These are phyloP conservation scores for Sclerotiophoma versabilis DNA, from an alignment of 2,329 filamentous ascomycete species.

Conservation along the genomic window DNA sequence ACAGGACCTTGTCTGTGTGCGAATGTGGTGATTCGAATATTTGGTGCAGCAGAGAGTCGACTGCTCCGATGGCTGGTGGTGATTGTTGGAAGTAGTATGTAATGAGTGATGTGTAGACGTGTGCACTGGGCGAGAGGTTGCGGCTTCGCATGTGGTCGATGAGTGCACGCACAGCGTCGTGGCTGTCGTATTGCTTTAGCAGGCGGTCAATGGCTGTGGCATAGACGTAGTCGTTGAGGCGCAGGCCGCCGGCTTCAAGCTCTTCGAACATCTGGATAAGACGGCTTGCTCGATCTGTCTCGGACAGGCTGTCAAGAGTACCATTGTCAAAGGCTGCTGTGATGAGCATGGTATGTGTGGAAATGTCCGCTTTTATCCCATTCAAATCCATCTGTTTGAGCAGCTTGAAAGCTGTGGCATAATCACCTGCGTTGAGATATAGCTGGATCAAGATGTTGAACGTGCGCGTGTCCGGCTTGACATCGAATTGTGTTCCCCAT, in stretches of 20 bases:
- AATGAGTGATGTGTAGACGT: slow-evolving; percentile 78
- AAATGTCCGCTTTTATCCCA: slow-evolving; percentile 66
- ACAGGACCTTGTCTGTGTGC: slow-evolving; percentile 65
- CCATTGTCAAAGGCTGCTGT: slow-evolving; percentile 63
- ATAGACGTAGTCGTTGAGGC: slow-evolving; percentile 69
- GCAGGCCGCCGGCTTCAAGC: slow-evolving; percentile 65
- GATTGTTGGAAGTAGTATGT: slow-evolving; percentile 68
- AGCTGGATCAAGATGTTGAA: slow-evolving; percentile 75
- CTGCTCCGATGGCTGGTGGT: slow-evolving; percentile 66
- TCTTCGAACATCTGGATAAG: slow-evolving; percentile 62
- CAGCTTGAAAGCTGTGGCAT: slow-evolving; percentile 59
- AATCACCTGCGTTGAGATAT: slow-evolving; percentile 60
- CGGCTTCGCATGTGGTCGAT: slow-evolving; percentile 66
- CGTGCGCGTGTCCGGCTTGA: slow-evolving; percentile 57
- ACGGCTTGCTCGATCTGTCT: slow-evolving; percentile 59
- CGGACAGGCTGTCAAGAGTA: slow-evolving; percentile 51
- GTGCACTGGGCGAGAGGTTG: slow-evolving; percentile 62
- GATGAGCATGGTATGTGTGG: slow-evolving; percentile 77
- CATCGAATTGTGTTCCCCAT: slow-evolving; percentile 53
- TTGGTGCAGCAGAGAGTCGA: slow-evolving; percentile 65
- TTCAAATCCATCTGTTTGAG: slow-evolving; percentile 66
- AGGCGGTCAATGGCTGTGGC: slow-evolving; percentile 73
- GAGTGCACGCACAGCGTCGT: slow-evolving; percentile 64
- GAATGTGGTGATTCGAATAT: slow-evolving; percentile 45
- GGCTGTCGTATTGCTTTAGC: slow-evolving; percentile 57